Percentiles rank a stretch among this genome's conserved stretches.
Conservation (phyloP, 2,329 filamentous ascomycete genomes). For the Aspergillus chevalieri region DNA sequence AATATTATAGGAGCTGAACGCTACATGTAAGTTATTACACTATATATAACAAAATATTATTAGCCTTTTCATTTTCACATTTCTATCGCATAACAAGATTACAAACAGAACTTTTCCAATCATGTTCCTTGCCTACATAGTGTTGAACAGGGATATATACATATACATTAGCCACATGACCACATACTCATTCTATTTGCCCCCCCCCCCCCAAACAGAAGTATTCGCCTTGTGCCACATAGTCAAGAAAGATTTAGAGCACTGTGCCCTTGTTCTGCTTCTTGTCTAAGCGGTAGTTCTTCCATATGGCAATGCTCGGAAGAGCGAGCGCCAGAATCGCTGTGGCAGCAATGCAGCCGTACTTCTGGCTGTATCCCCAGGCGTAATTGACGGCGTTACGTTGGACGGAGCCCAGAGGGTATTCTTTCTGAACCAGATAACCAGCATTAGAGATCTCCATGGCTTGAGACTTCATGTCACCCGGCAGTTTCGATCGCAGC, state of each 20-base stretch:
- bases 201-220: too few species aligned
- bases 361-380: conserved; percentile 34
- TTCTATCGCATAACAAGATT: too few species aligned
- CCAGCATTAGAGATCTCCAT: conserved; percentile 21
- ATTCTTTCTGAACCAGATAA: conserved; percentile 22
- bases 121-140: too few species aligned
- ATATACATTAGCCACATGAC: too few species aligned
- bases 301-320: conserved; percentile 32
- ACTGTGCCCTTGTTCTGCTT: conserved; percentile 19
- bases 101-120: too few species aligned
- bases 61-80: too few species aligned
- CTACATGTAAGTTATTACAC: too few species aligned
- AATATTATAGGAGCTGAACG: too few species aligned
- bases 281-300: conserved; percentile 34
- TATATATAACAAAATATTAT: too few species aligned
- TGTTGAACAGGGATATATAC: too few species aligned
- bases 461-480: conserved; percentile 13
- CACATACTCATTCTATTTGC: too few species aligned
- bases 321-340: conserved; percentile 27
- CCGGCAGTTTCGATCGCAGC: conserved; percentile 43
- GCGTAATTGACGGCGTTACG: conserved; percentile 33
- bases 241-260: background rate
- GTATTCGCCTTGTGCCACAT: too few species aligned
- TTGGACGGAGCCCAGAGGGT: conserved; percentile 21
- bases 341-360: conserved; percentile 31